These are phyloP conservation scores for Agaricales sp. DNA, from an alignment of 1,284 basidiomycete genomes.

Conservation along the genomic window DNA sequence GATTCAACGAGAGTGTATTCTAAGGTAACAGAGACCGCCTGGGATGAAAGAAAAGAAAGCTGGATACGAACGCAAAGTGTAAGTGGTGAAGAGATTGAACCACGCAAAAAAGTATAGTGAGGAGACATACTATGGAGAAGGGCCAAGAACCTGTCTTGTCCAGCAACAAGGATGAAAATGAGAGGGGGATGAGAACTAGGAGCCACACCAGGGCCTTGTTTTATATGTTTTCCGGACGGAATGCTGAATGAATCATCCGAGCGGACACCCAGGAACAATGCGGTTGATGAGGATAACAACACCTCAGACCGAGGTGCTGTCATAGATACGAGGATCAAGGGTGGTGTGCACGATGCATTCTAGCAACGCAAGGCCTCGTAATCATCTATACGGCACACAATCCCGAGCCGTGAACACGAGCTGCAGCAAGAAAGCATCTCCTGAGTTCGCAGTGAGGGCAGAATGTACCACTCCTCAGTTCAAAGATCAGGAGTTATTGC, in stretches of 20 bases:
- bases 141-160: slow-evolving; percentile 50
- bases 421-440: no score
- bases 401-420: no score
- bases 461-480: no score
- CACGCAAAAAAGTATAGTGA: not conserved
- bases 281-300: no score
- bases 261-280: no score
- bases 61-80: not conserved
- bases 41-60: slow-evolving; percentile 16
- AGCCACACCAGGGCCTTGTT: not conserved
- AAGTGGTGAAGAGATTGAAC: not conserved
- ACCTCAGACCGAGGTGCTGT: no score
- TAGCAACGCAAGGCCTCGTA: no score
- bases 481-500: no score
- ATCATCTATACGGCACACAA: no score
- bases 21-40: slow-evolving; percentile 10
- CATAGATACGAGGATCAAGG: no score
- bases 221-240: not conserved
- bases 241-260: slow-evolving; percentile 9
- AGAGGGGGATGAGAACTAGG: slow-evolving; percentile 18
- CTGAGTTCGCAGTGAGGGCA: no score
- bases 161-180: slow-evolving; percentile 23
- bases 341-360: no score
- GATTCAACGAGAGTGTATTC: slow-evolving; percentile 2
- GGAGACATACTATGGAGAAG: not conserved